Conservation (phyloP, 257 asterid species). For the Solanum tacnaense region DNA sequence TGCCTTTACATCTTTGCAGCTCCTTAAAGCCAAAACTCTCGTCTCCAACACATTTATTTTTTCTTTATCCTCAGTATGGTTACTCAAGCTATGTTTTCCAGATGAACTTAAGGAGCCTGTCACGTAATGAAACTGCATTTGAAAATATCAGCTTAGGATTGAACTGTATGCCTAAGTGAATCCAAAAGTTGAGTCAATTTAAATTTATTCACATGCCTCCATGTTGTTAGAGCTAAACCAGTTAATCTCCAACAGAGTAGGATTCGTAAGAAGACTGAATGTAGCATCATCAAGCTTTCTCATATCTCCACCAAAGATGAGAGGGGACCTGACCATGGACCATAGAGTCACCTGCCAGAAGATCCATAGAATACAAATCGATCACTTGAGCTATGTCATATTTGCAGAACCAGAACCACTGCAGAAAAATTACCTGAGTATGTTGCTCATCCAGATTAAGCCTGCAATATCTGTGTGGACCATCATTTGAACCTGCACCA, state of each 20-base stretch:
- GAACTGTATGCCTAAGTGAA: not conserved
- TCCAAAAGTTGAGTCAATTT: not conserved
- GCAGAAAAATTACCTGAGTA: conserved; percentile 46
- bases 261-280: conserved; percentile 56
- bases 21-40: conserved; percentile 39
- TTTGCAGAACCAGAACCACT: not conserved
- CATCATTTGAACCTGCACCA: conserved; percentile 49
- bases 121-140: conserved; percentile 50
- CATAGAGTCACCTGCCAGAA: conserved; percentile 75
- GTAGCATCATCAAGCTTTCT: conserved; percentile 53
- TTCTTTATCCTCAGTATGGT: conserved; percentile 4
- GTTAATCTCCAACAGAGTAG: conserved; percentile 74
- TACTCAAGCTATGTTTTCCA: not conserved
- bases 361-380: not conserved
- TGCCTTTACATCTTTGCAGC: conserved; percentile 50
- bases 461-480: conserved; percentile 65
- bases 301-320: conserved; percentile 98
- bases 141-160: not conserved
- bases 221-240: conserved; percentile 68
- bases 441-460: conserved; percentile 65
- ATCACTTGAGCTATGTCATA: not conserved
- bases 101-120: conserved; percentile 16
- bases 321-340: conserved; percentile 89
- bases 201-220: conserved; percentile 51
- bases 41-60: conserved; percentile 1